Evolutionary conservation across 1,139 yeast genomes (phyloP).

Genomic region (Casaregolazyma lundiana): DNA sequence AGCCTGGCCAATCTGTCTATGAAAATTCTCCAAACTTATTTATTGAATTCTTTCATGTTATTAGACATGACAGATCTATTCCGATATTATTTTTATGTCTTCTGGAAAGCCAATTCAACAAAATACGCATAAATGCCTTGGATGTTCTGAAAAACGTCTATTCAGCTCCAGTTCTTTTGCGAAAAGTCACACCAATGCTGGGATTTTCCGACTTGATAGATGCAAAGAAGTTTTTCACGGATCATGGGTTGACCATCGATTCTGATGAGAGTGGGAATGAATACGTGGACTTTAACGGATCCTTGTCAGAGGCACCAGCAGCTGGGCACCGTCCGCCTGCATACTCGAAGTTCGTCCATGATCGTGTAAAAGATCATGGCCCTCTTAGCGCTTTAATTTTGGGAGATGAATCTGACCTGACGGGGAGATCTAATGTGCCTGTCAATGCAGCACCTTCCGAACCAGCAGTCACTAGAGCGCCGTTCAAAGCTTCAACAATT

Average conservation of each 20-base stretch:
- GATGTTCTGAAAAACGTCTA: conserved; percentile 62
- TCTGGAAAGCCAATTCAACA: conserved; percentile 76
- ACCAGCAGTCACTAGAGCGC: background rate
- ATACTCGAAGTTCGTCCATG: background rate
- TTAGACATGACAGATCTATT: conserved; percentile 45
- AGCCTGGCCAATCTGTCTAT: conserved; percentile 51
- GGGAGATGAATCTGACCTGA: background rate
- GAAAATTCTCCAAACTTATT: conserved; percentile 64
- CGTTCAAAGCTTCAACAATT: no score
- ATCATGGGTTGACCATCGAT: conserved; percentile 56
- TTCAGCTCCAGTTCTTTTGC: conserved; percentile 60
- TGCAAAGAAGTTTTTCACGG: conserved; percentile 51
- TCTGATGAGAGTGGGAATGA: conserved; percentile 41
- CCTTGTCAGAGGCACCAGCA: background rate
- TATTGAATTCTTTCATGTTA: conserved; percentile 56
- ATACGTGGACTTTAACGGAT: conserved; percentile 48
- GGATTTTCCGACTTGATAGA: conserved; percentile 63
- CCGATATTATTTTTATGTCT: conserved; percentile 73
- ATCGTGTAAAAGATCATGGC: background rate
- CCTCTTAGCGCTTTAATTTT: background rate
- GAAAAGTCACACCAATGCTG: conserved; percentile 46
- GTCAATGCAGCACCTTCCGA: background rate
- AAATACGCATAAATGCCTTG: conserved; percentile 70
- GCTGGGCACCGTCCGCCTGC: conserved; percentile 4
- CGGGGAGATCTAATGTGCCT: background rate